Conservation (phyloP, 768 basidiomycete species). For the Paxillus involutus region DNA sequence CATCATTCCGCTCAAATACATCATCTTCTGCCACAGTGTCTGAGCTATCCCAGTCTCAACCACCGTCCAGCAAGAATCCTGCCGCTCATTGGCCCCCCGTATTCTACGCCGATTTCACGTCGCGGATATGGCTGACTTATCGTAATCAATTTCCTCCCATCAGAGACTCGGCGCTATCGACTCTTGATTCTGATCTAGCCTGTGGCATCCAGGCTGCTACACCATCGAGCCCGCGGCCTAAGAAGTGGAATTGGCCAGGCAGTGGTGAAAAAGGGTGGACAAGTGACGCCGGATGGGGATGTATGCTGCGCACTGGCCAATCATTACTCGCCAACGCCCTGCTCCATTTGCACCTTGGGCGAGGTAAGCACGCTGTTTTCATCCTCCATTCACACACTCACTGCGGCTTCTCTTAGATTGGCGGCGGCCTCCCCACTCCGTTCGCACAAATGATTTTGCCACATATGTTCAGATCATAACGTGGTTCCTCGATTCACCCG, state of each 20-base stretch:
- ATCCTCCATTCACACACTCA: slow-evolving; percentile 10
- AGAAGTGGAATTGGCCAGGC: slow-evolving; percentile 63
- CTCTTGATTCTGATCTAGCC: slow-evolving; percentile 38
- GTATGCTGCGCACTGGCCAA: slow-evolving; percentile 89
- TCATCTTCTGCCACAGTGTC: slow-evolving; percentile 38
- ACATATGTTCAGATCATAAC: slow-evolving; percentile 89
- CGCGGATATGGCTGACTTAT: slow-evolving; percentile 90
- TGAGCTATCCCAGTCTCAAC: slow-evolving; percentile 38
- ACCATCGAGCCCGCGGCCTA: slow-evolving; percentile 43
- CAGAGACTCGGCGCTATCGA: slow-evolving; percentile 53
- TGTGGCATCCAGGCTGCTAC: slow-evolving; percentile 33
- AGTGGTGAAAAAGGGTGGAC: slow-evolving; percentile 78
- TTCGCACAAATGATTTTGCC: slow-evolving; percentile 67
- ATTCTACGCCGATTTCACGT: slow-evolving; percentile 89
- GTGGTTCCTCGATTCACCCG: slow-evolving; percentile 94
- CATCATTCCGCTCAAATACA: slow-evolving; percentile 45
- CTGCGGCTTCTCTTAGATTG: slow-evolving; percentile 56
- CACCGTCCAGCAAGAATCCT: slow-evolving; percentile 29
- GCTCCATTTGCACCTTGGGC: slow-evolving; percentile 71
- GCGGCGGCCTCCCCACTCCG: slow-evolving; percentile 68
- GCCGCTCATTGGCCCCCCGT: slow-evolving; percentile 67
- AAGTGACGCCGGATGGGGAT: slow-evolving; percentile 87
- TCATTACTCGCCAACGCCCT: slow-evolving; percentile 79
- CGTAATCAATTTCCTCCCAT: slow-evolving; percentile 86
- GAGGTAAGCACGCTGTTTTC: slow-evolving; percentile 45